These are phyloP conservation scores for Macroventuria anomochaeta DNA, from an alignment of 2,329 filamentous ascomycete species.

Conservation along the genomic window DNA sequence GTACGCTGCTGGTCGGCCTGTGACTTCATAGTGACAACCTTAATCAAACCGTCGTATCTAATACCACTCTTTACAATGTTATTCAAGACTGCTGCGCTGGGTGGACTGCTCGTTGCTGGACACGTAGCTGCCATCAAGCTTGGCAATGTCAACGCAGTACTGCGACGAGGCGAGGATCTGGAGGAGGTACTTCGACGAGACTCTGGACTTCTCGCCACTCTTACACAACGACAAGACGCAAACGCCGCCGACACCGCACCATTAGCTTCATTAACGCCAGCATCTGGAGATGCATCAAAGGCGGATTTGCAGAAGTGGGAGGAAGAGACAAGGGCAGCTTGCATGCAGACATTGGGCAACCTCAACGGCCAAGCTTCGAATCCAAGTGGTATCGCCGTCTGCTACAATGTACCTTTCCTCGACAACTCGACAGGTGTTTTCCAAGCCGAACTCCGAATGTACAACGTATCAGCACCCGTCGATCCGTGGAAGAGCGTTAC, in stretches of 20 bases:
- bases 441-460: constrained; percentile 77
- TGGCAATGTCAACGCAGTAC: constrained; percentile 31
- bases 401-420: constrained; percentile 79
- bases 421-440: constrained; percentile 73
- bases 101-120: constrained; percentile 43
- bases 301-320: constrained; percentile 46
- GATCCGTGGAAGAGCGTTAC: constrained; percentile 54
- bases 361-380: constrained; percentile 68
- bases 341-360: constrained; percentile 61
- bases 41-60: constrained; percentile 44
- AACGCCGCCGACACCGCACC: constrained; percentile 37
- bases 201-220: constrained; percentile 42
- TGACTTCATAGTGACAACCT: constrained; percentile 36
- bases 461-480: constrained; percentile 67
- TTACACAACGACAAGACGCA: constrained; percentile 46
- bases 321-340: constrained; percentile 58
- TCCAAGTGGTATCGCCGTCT: constrained; percentile 77
- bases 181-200: constrained; percentile 45
- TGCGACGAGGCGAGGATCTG: constrained; percentile 40
- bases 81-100: constrained; percentile 38
- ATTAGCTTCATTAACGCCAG: constrained; percentile 41
- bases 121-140: constrained; percentile 40
- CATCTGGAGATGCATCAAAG: constrained; percentile 44
- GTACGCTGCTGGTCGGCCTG: constrained; percentile 48
- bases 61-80: constrained; percentile 42